These are phyloP conservation scores for Penicillium hesseltinei DNA, from an alignment of 2,329 filamentous ascomycete genomes.

Conservation along the genomic window DNA sequence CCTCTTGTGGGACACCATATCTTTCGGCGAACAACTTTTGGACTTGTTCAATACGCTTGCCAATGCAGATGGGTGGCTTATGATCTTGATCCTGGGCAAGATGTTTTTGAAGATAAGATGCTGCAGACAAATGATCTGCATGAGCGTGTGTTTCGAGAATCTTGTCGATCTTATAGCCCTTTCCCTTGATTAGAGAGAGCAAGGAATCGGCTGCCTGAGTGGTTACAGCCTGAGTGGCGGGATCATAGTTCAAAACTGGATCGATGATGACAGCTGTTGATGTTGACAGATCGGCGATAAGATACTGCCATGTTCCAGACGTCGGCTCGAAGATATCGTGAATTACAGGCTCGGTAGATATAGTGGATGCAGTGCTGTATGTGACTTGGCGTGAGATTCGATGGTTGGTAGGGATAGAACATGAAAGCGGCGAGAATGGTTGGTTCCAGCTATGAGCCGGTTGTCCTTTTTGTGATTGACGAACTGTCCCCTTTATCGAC, in stretches of 20 bases:
- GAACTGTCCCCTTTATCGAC: background rate
- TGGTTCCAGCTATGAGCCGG: background rate
- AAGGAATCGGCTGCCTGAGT: constrained; percentile 56
- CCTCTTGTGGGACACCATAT: constrained; percentile 49
- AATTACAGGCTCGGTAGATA: constrained; percentile 20
- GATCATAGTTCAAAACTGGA: constrained; percentile 59
- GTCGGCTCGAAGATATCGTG: constrained; percentile 37
- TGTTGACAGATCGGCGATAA: constrained; percentile 56
- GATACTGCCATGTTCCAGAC: constrained; percentile 61
- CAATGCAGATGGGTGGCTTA: constrained; percentile 55
- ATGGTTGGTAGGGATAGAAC: background rate
- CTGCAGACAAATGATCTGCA: constrained; percentile 58
- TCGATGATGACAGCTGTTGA: constrained; percentile 58
- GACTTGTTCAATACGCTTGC: constrained; percentile 55
- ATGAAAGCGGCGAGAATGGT: background rate
- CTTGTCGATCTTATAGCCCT: constrained; percentile 50
- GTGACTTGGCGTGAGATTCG: background rate
- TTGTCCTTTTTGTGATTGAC: background rate
- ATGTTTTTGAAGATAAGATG: constrained; percentile 55
- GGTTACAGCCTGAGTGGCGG: constrained; percentile 43
- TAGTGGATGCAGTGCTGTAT: constrained; percentile 10
- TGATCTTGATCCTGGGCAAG: constrained; percentile 38
- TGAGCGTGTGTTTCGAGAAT: constrained; percentile 61
- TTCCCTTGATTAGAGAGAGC: constrained; percentile 44
- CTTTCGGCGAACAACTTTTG: constrained; percentile 53